Evolutionary conservation across 768 basidiomycete species (phyloP).

Genomic region (Gymnopilus junonius): DNA sequence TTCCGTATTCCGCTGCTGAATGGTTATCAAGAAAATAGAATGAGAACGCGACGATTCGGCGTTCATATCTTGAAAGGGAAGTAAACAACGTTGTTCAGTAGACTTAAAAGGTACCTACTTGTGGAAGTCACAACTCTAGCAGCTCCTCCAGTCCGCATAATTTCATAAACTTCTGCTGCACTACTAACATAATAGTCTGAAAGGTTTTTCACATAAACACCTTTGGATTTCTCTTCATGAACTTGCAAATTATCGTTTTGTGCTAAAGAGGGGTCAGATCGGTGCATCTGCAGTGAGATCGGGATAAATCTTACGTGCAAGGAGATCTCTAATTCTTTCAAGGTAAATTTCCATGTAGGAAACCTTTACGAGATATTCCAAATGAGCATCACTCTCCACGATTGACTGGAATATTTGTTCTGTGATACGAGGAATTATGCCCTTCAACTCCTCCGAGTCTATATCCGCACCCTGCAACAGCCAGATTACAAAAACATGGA

Average conservation of each 20-base stretch:
- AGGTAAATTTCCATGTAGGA: slow-evolving; percentile 99
- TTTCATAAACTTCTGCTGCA: slow-evolving; percentile 95
- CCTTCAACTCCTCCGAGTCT: slow-evolving; percentile 90
- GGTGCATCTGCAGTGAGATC: no score
- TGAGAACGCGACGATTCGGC: slow-evolving; percentile 99
- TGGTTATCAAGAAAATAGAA: slow-evolving; percentile 97
- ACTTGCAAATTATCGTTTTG: slow-evolving; percentile 99
- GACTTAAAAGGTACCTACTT: slow-evolving; percentile 56
- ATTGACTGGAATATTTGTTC: slow-evolving; percentile 99
- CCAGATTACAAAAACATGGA: slow-evolving; percentile 17
- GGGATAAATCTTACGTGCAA: slow-evolving; percentile 75
- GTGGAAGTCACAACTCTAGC: slow-evolving; percentile 93
- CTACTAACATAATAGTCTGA: slow-evolving; percentile 98
- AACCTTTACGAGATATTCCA: slow-evolving; percentile 99
- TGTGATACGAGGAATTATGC: slow-evolving; percentile 97
- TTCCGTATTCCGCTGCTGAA: slow-evolving; percentile 96
- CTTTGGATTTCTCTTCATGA: slow-evolving; percentile 96
- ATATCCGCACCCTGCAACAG: slow-evolving; percentile 88
- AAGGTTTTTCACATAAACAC: slow-evolving; percentile 97
- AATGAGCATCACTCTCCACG: slow-evolving; percentile 89
- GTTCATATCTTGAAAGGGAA: slow-evolving; percentile 78
- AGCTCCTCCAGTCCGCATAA: slow-evolving; percentile 95
- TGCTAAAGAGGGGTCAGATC: slow-evolving; percentile 46
- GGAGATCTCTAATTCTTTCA: slow-evolving; percentile 92
- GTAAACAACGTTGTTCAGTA: slow-evolving; percentile 1